Conservation (phyloP, 2,329 filamentous ascomycete species). For the Fusarium poae region DNA sequence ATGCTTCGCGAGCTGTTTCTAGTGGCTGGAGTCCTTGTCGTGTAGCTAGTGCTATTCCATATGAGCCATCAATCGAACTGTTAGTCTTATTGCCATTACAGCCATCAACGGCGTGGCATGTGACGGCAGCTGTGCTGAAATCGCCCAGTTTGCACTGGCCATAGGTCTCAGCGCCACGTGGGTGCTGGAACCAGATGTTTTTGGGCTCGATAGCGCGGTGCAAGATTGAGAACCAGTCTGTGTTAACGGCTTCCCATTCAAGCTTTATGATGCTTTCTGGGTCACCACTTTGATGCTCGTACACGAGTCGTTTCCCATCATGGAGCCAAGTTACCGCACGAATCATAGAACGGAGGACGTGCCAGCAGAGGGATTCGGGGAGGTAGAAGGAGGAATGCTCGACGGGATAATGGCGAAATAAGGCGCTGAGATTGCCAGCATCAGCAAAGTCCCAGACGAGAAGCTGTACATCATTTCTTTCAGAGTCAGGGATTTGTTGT, state of each 20-base stretch:
- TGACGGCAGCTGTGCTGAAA: slow-evolving; percentile 58
- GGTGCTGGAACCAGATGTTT: slow-evolving; percentile 66
- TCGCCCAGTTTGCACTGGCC: slow-evolving; percentile 67
- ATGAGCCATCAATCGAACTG: background rate
- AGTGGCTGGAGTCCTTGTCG: slow-evolving; percentile 34
- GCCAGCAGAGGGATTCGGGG: slow-evolving; percentile 68
- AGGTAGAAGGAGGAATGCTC: slow-evolving; percentile 53
- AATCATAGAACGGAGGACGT: slow-evolving; percentile 63
- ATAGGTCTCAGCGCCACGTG: slow-evolving; percentile 63
- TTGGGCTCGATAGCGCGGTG: slow-evolving; percentile 61
- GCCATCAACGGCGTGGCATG: slow-evolving; percentile 51
- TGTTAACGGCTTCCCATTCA: slow-evolving; percentile 47
- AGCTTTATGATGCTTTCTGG: background rate
- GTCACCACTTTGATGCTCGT: slow-evolving; percentile 11
- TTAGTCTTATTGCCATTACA: background rate
- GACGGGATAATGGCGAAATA: slow-evolving; percentile 53
- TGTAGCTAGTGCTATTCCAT: slow-evolving; percentile 26
- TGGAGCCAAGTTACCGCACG: slow-evolving; percentile 67
- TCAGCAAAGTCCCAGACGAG: slow-evolving; percentile 67
- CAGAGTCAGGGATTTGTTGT: slow-evolving; percentile 14
- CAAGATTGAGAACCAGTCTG: slow-evolving; percentile 65
- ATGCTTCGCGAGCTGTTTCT: slow-evolving; percentile 4
- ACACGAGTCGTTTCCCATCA: slow-evolving; percentile 57
- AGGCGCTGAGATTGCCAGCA: slow-evolving; percentile 61
- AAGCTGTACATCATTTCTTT: slow-evolving; percentile 47